These are phyloP conservation scores for Aphanomyces invadans DNA, from an alignment of 352 stramenopile species.

Conservation along the genomic window DNA sequence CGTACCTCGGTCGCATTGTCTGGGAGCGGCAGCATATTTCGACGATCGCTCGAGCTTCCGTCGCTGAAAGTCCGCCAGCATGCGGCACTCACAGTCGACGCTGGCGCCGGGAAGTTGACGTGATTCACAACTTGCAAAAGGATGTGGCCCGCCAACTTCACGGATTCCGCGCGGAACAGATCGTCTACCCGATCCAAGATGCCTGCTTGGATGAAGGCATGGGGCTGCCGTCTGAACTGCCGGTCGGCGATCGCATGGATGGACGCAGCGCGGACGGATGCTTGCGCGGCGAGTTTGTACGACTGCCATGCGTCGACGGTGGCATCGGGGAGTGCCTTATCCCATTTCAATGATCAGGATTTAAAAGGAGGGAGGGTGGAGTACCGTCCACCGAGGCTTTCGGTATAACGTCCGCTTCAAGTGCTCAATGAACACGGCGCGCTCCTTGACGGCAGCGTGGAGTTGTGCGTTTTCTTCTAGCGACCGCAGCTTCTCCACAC, in stretches of 20 bases:
- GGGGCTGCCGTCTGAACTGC: conserved; percentile 9
- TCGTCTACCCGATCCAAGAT: not conserved
- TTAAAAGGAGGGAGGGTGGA: not conserved
- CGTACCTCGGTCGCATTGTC: conserved; percentile 6
- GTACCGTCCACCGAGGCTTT: conserved; percentile 6
- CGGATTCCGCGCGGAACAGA: not conserved
- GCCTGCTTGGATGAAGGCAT: conserved; percentile 10
- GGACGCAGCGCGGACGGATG: not conserved
- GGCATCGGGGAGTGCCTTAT: conserved; percentile 1
- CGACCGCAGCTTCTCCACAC: not conserved
- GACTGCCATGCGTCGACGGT: conserved; percentile 4
- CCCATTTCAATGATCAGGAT: not conserved
- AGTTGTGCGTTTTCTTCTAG: conserved; percentile 7
- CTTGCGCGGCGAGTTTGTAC: conserved; percentile 16
- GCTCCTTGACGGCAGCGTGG: not conserved
- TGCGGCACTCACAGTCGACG: not conserved
- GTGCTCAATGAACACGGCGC: not conserved
- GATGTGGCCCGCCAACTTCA: not conserved
- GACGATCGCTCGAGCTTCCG: not conserved
- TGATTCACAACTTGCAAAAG: conserved; percentile 17
- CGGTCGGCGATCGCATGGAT: conserved; percentile 20
- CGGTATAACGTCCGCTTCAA: not conserved
- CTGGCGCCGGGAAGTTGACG: not conserved
- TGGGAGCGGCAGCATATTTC: not conserved
- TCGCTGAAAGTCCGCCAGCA: conserved; percentile 2